These are phyloP conservation scores for Globisporangium canariense DNA, from an alignment of 352 stramenopile species.

Conservation along the genomic window DNA sequence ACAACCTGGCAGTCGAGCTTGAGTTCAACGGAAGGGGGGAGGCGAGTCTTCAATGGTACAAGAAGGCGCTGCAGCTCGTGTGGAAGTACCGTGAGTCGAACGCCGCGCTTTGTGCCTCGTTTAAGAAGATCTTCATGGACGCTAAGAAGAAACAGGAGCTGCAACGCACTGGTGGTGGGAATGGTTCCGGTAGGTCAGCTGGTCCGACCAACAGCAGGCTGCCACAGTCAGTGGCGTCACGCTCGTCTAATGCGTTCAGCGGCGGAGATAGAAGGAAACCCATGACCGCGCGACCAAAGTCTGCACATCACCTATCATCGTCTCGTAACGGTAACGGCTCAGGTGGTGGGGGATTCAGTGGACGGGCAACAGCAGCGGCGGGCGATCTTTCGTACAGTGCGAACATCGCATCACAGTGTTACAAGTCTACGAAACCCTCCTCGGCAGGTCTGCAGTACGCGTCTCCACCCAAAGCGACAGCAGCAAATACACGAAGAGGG, in stretches of 20 bases:
- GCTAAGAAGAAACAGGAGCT: slow-evolving; percentile 58
- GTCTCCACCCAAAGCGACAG: slow-evolving; percentile 16
- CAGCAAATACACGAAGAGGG: neutral
- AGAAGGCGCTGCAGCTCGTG: slow-evolving; percentile 72
- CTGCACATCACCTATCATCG: slow-evolving; percentile 30
- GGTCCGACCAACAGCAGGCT: neutral
- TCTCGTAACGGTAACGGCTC: slow-evolving; percentile 1
- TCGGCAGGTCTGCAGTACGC: slow-evolving; percentile 34
- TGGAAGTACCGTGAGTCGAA: slow-evolving; percentile 65
- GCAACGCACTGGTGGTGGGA: slow-evolving; percentile 9
- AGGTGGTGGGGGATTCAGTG: neutral
- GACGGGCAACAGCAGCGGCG: neutral
- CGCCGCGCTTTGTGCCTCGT: slow-evolving; percentile 54
- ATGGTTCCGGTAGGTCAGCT: neutral
- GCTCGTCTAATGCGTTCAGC: slow-evolving; percentile 3
- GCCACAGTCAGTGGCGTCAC: neutral
- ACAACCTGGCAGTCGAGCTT: slow-evolving; percentile 76
- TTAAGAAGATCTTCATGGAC: slow-evolving; percentile 69
- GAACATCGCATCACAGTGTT: slow-evolving; percentile 59
- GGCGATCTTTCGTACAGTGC: slow-evolving; percentile 53
- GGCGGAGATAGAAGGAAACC: slow-evolving; percentile 6
- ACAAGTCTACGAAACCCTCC: slow-evolving; percentile 50
- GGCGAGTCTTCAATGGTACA: slow-evolving; percentile 81
- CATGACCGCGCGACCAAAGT: slow-evolving; percentile 26
- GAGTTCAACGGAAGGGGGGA: slow-evolving; percentile 72